Conservation (phyloP, 106 monocot species). For the Dioscorea dumetorum region DNA sequence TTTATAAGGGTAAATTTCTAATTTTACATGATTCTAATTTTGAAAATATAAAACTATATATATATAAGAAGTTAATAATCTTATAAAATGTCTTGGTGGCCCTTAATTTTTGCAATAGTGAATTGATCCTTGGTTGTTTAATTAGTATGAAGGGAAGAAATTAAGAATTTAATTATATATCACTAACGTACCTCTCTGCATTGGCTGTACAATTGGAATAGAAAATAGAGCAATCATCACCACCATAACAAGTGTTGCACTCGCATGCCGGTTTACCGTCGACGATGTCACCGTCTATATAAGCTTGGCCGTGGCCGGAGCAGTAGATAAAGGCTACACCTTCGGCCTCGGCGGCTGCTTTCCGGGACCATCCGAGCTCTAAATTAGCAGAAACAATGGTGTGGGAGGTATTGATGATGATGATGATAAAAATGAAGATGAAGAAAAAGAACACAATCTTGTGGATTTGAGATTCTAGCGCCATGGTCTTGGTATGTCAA, state of each 20-base stretch:
- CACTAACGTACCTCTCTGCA: conserved; percentile 34
- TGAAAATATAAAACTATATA: too few relatives aligned
- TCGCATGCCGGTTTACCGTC: conserved; percentile 46
- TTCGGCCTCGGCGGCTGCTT: conserved; percentile 64
- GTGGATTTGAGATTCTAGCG: too few relatives aligned
- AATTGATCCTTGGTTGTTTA: too few relatives aligned
- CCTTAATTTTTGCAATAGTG: too few relatives aligned
- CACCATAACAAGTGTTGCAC: conserved; percentile 71
- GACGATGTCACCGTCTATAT: conserved; percentile 41
- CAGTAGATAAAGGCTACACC: conserved; percentile 40
- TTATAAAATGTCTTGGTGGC: too few relatives aligned
- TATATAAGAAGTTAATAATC: too few relatives aligned
- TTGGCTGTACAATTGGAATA: conserved; percentile 45
- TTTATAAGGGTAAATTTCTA: too few relatives aligned
- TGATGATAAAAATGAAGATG: too few relatives aligned
- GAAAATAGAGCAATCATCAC: conserved; percentile 47
- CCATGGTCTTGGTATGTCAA: too few relatives aligned
- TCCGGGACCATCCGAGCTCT: conserved; percentile 32
- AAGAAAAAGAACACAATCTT: too few relatives aligned
- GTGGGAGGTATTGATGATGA: not conserved
- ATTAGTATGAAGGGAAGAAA: not conserved
- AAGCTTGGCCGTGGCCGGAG: conserved; percentile 72
- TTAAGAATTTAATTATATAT: too few relatives aligned
- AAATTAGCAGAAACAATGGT: conserved; percentile 6
- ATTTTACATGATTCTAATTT: too few relatives aligned